A percentile compares a stretch with the other conserved stretches of the same genome.
Evolutionary conservation across 805 yeast genomes (phyloP).

Genomic region (Suhomyces vadensis): DNA sequence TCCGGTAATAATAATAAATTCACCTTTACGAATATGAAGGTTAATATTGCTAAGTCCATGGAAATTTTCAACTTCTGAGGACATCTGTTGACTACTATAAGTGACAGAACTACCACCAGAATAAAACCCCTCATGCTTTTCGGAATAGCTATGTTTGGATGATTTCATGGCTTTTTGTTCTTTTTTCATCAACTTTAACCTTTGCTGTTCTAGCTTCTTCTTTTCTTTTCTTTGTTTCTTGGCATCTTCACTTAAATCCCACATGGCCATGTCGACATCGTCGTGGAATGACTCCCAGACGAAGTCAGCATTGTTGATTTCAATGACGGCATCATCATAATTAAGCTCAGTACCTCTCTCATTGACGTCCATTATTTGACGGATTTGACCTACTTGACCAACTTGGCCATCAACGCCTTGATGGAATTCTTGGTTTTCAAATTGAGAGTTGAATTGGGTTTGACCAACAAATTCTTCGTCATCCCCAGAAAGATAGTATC

Average conservation of each 20-base stretch:
- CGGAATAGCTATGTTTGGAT: conserved; percentile 4
- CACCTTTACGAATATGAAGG: conserved; percentile 30
- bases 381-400: conserved; percentile 1
- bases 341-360: too few species aligned
- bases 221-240: conserved; percentile 13
- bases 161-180: conserved; percentile 12
- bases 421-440: background rate
- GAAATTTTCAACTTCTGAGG: conserved; percentile 17
- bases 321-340: conserved; percentile 16
- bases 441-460: background rate
- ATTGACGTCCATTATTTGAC: background rate
- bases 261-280: conserved; percentile 23
- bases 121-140: conserved; percentile 2
- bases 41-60: conserved; percentile 37
- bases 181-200: conserved; percentile 10
- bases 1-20: conserved; percentile 45
- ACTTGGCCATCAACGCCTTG: background rate
- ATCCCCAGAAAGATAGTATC: background rate
- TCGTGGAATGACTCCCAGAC: conserved; percentile 34
- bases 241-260: conserved; percentile 21
- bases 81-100: background rate
- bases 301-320: conserved; percentile 29
- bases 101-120: conserved; percentile 5
- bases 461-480: conserved; percentile 12
- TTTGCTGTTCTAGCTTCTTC: conserved; percentile 16